These are phyloP conservation scores for Piromyces finnis DNA, from an alignment of 192 early-diverging fungal species.

Conservation along the genomic window DNA sequence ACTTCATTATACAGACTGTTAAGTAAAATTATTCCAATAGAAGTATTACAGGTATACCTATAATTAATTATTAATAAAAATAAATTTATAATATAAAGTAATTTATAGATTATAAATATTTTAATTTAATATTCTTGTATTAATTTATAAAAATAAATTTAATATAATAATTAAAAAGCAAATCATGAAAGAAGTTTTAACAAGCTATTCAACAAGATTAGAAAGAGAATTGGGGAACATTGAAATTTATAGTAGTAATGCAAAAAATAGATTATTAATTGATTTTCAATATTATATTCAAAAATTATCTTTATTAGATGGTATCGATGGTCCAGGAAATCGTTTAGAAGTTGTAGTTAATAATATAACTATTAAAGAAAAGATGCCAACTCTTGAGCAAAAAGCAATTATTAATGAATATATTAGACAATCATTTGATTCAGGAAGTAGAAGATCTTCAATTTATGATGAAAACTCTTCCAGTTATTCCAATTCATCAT, in stretches of 20 bases:
- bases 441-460: neutral
- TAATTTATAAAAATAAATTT: too few species aligned
- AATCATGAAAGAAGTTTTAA: slow-evolving; percentile 64
- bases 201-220: slow-evolving; percentile 53
- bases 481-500: neutral
- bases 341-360: slow-evolving; percentile 60
- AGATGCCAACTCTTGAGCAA: neutral
- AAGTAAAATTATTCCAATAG: slow-evolving; percentile 57
- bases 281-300: slow-evolving; percentile 58
- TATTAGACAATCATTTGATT: neutral
- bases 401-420: neutral
- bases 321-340: slow-evolving; percentile 52
- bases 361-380: slow-evolving; percentile 54
- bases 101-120: too few species aligned
- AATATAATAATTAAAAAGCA: too few species aligned
- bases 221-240: slow-evolving; percentile 33
- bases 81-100: too few species aligned
- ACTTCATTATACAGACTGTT: slow-evolving; percentile 81
- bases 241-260: neutral
- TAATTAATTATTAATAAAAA: neutral
- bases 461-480: neutral
- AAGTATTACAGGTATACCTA: slow-evolving; percentile 41
- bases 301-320: slow-evolving; percentile 43
- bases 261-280: slow-evolving; percentile 37
- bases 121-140: too few species aligned